phyloP scores from a whole-genome alignment of 768 basidiomycete genomes.

The Boletus insuetus region DNA sequence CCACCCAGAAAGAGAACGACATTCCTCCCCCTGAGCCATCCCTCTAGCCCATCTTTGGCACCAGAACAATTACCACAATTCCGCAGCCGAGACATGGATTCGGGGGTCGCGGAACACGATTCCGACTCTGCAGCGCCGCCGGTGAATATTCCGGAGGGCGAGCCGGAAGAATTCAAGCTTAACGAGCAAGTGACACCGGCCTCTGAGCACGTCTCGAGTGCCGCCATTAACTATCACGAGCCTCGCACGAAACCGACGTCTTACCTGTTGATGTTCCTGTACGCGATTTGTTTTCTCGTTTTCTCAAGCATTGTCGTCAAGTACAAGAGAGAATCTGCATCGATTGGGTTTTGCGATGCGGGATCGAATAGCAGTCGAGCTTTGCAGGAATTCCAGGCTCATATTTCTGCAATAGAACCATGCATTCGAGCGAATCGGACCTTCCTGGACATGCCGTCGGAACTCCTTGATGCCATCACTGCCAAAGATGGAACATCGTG shows the following conservation, averaged over 20 bases:
- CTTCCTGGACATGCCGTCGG: constrained; percentile 36
- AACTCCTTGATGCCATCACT: constrained; percentile 25
- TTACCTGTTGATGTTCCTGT: constrained; percentile 43
- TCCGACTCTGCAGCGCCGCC: constrained; percentile 1
- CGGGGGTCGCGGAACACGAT: background rate
- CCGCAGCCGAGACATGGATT: constrained; percentile 3
- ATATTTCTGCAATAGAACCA: constrained; percentile 45
- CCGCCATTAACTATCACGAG: constrained; percentile 17
- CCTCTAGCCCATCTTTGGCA: constrained; percentile 14
- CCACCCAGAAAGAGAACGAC: constrained; percentile 10
- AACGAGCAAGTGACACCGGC: constrained; percentile 32
- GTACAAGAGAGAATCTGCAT: constrained; percentile 66
- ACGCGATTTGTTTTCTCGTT: constrained; percentile 35
- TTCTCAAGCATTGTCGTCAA: constrained; percentile 36
- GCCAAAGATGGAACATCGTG: constrained; percentile 41
- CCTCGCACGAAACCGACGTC: constrained; percentile 20
- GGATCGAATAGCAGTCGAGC: constrained; percentile 57
- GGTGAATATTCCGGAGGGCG: constrained; percentile 23
- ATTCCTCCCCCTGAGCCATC: constrained; percentile 19
- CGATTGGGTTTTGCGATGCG: constrained; percentile 75
- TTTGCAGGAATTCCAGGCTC: constrained; percentile 47
- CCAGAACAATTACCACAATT: constrained; percentile 8
- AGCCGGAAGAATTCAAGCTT: constrained; percentile 13
- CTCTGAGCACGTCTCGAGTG: constrained; percentile 39
- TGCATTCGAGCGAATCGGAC: constrained; percentile 60